phyloP scores from a whole-genome alignment of 2,329 filamentous ascomycete species.

The Neonectria sp. region DNA sequence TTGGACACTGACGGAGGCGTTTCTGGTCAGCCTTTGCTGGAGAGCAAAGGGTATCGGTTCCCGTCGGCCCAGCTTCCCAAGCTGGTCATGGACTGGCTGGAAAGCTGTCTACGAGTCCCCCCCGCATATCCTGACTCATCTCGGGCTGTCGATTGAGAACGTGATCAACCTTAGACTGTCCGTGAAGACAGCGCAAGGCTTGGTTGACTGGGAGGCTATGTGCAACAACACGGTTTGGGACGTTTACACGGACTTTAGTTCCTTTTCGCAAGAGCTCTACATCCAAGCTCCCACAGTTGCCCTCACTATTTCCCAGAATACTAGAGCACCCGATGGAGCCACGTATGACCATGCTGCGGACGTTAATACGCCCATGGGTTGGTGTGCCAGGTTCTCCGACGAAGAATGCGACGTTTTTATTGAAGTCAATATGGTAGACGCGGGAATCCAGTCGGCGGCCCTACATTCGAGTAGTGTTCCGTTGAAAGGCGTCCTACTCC shows the following conservation, averaged over 20 bases:
- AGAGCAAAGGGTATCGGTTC: conserved; percentile 6
- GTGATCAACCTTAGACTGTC: background rate
- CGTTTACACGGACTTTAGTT: conserved; percentile 10
- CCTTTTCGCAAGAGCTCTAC: conserved; percentile 21
- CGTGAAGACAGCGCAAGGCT: background rate
- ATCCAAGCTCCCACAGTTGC: conserved; percentile 11
- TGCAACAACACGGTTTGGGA: conserved; percentile 24
- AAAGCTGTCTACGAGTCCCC: conserved; percentile 17
- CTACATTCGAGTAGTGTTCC: background rate
- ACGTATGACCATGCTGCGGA: conserved; percentile 17
- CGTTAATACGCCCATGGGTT: background rate
- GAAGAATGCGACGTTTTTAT: conserved; percentile 21
- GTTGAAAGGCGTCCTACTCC: conserved; percentile 23
- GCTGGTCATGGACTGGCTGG: conserved; percentile 33
- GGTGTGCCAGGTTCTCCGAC: conserved; percentile 19
- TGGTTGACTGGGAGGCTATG: conserved; percentile 22
- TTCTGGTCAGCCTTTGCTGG: conserved; percentile 25
- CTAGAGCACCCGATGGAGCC: background rate
- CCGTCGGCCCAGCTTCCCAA: conserved; percentile 18
- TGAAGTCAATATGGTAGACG: conserved; percentile 22
- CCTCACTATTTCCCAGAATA: conserved; percentile 2
- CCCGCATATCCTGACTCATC: background rate
- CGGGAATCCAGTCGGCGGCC: conserved; percentile 2
- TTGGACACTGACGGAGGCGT: conserved; percentile 26
- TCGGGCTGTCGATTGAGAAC: conserved; percentile 1